These are phyloP conservation scores for Tetrastigma voinierianum DNA, from an alignment of 164 flowering plant species.

Conservation along the genomic window DNA sequence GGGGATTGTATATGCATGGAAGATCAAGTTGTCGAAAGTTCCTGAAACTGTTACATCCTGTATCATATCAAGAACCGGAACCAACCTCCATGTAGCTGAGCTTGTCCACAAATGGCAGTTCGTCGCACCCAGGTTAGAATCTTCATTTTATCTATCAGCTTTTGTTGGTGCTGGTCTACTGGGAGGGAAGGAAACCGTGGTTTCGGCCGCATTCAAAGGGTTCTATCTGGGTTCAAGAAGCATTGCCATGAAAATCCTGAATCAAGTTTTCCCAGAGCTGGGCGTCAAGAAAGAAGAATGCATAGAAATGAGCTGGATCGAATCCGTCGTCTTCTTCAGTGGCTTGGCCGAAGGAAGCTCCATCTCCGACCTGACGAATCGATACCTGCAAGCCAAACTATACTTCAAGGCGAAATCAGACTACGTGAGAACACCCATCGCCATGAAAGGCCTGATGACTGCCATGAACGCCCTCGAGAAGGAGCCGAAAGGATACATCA, in stretches of 20 bases:
- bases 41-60: slow-evolving; percentile 39
- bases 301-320: slow-evolving; percentile 54
- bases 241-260: slow-evolving; percentile 21
- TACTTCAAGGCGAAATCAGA: slow-evolving; percentile 59
- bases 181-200: slow-evolving; percentile 12
- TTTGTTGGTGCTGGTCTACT: slow-evolving; percentile 37
- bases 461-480: slow-evolving; percentile 28
- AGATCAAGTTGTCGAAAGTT: slow-evolving; percentile 32
- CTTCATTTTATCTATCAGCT: slow-evolving; percentile 36
- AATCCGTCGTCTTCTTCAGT: slow-evolving; percentile 45
- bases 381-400: slow-evolving; percentile 23
- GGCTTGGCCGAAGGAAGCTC: slow-evolving; percentile 28
- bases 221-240: slow-evolving; percentile 37
- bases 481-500: slow-evolving; percentile 49
- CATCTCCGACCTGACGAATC: slow-evolving; percentile 22
- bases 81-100: slow-evolving; percentile 17
- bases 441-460: slow-evolving; percentile 18
- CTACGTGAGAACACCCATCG: slow-evolving; percentile 34
- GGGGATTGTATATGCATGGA: slow-evolving; percentile 55
- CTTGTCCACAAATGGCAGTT: slow-evolving; percentile 46
- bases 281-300: slow-evolving; percentile 33
- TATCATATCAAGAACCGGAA: slow-evolving; percentile 30
- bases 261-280: slow-evolving; percentile 36
- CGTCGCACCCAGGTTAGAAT: slow-evolving; percentile 34
- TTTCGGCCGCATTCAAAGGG: slow-evolving; percentile 44